Conservation (phyloP, 1,139 yeast species). For the Geotrichum aggregatum region DNA sequence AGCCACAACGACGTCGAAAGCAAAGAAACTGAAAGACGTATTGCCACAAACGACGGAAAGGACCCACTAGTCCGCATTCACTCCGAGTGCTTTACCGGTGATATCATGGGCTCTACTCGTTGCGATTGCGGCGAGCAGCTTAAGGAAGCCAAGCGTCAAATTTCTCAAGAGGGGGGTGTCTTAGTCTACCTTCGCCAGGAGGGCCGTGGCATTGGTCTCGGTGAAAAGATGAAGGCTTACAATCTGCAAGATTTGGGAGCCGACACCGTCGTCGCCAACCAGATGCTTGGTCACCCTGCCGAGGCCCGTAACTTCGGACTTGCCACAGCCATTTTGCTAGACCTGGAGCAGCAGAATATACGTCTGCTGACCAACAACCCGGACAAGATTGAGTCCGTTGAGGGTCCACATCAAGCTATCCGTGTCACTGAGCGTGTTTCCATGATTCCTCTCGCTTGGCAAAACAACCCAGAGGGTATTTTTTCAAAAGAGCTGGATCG, state of each 20-base stretch:
- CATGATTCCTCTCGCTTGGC: slow-evolving; percentile 96
- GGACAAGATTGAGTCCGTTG: slow-evolving; percentile 91
- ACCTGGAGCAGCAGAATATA: slow-evolving; percentile 69
- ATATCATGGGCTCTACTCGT: slow-evolving; percentile 97
- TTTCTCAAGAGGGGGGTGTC: slow-evolving; percentile 88
- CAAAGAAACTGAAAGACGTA: background rate
- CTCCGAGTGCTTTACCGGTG: slow-evolving; percentile 97
- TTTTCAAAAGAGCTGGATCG: slow-evolving; percentile 85
- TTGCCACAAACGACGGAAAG: slow-evolving; percentile 1
- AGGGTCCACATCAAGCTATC: slow-evolving; percentile 68
- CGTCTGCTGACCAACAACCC: slow-evolving; percentile 90
- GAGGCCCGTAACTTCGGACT: slow-evolving; percentile 89
- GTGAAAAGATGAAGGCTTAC: slow-evolving; percentile 94
- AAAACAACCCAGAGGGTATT: slow-evolving; percentile 58
- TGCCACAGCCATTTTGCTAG: slow-evolving; percentile 88
- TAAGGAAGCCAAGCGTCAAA: slow-evolving; percentile 91
- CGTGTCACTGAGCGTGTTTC: slow-evolving; percentile 83
- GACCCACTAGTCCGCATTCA: slow-evolving; percentile 74
- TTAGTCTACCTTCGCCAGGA: slow-evolving; percentile 95
- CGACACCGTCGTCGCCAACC: slow-evolving; percentile 94
- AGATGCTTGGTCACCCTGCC: slow-evolving; percentile 90
- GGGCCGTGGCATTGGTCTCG: slow-evolving; percentile 96
- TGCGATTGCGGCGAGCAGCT: slow-evolving; percentile 99
- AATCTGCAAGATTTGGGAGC: slow-evolving; percentile 97
- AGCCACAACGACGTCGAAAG: slow-evolving; percentile 42